Evolutionary conservation across 192 early-diverging fungal species (phyloP).

Genomic region (Entomortierella parvispora): DNA sequence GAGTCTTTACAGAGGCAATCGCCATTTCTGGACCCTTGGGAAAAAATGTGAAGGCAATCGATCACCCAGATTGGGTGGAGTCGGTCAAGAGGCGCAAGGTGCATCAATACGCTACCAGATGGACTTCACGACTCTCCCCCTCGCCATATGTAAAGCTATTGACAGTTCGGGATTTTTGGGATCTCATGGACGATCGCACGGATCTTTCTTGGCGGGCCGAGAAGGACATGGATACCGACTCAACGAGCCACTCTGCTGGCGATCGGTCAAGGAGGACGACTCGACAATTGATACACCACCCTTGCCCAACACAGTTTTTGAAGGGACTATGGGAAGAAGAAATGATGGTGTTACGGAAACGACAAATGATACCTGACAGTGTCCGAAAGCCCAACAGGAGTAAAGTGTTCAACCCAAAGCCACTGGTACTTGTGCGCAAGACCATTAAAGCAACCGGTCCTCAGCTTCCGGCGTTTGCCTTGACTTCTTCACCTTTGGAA

Average conservation of each 20-base stretch:
- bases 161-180: constrained; percentile 39
- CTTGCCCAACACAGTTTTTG: constrained; percentile 19
- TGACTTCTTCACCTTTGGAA: neutral
- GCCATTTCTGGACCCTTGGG: constrained; percentile 21
- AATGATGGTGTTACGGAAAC: constrained; percentile 11
- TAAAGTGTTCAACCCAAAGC: constrained; percentile 35
- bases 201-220: constrained; percentile 11
- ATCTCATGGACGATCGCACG: constrained; percentile 26
- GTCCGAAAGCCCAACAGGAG: constrained; percentile 28
- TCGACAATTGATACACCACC: constrained; percentile 13
- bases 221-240: neutral
- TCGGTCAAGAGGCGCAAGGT: constrained; percentile 47
- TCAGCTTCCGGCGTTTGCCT: neutral
- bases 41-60: neutral
- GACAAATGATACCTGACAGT: constrained; percentile 48
- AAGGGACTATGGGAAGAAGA: constrained; percentile 47
- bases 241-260: neutral
- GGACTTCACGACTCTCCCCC: constrained; percentile 40
- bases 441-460: neutral
- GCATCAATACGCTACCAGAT: constrained; percentile 40
- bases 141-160: constrained; percentile 36
- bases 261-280: neutral
- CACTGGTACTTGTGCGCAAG: constrained; percentile 7
- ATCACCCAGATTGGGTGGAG: constrained; percentile 40
- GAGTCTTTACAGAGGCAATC: constrained; percentile 26